phyloP scores from a whole-genome alignment of 2,329 filamentous ascomycete genomes.

The Colletotrichum sp. region DNA sequence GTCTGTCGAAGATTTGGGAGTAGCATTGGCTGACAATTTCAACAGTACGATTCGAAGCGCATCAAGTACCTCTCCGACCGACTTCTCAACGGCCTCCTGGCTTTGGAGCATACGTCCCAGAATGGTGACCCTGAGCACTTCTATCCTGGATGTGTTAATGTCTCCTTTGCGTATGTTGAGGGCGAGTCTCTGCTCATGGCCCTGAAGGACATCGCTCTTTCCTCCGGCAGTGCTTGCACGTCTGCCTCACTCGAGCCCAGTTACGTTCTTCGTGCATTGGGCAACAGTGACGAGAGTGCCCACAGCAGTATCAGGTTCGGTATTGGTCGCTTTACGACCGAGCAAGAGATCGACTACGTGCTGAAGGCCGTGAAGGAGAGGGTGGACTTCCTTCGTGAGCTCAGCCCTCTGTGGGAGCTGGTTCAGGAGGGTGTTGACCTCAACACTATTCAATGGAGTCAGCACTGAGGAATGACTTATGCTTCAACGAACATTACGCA shows the following conservation, averaged over 20 bases:
- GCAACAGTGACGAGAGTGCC: constrained; percentile 95
- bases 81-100: constrained; percentile 79
- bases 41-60: constrained; percentile 88
- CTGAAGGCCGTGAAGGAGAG: constrained; percentile 91
- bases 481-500: neutral
- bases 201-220: constrained; percentile 95
- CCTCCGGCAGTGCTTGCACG: constrained; percentile 95
- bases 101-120: constrained; percentile 89
- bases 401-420: constrained; percentile 96
- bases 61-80: constrained; percentile 84
- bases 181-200: constrained; percentile 98
- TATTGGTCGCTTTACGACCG: constrained; percentile 95
- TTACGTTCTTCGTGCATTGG: constrained; percentile 92
- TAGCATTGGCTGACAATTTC: neutral
- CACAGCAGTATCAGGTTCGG: constrained; percentile 98
- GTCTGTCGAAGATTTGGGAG: neutral
- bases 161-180: constrained; percentile 98
- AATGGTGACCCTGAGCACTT: constrained; percentile 85
- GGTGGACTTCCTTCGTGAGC: constrained; percentile 89
- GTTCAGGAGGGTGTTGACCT: constrained; percentile 97
- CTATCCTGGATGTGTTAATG: constrained; percentile 97
- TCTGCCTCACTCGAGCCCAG: constrained; percentile 96
- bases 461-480: constrained; percentile 67
- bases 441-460: constrained; percentile 97
- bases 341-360: constrained; percentile 95